Conservation (phyloP, 2,329 filamentous ascomycete species). For the Sclerotinia sclerotiorum region DNA sequence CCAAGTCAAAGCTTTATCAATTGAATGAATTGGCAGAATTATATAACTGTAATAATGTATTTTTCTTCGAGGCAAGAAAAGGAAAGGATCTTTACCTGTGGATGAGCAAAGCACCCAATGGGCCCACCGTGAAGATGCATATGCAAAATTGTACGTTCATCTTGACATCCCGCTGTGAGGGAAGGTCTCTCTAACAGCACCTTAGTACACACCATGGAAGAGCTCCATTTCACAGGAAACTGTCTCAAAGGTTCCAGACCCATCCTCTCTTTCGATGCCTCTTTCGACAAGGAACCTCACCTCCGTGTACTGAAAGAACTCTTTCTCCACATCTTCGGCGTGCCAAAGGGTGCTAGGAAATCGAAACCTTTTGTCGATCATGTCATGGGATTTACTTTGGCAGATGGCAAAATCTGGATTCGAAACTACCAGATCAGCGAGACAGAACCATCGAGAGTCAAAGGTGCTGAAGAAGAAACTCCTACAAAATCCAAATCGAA, state of each 20-base stretch:
- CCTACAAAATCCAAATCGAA: constrained; percentile 47
- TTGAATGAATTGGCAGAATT: constrained; percentile 73
- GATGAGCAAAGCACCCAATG: constrained; percentile 80
- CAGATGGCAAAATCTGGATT: constrained; percentile 94
- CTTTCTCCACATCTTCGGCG: constrained; percentile 85
- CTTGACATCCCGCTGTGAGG: neutral
- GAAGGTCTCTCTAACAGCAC: constrained; percentile 27
- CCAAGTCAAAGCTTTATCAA: constrained; percentile 82
- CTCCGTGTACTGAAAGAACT: constrained; percentile 85
- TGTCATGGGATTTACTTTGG: constrained; percentile 87
- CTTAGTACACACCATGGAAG: constrained; percentile 90
- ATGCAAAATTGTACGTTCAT: constrained; percentile 65
- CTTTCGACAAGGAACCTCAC: constrained; percentile 80
- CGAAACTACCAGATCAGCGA: constrained; percentile 92
- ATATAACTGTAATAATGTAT: constrained; percentile 90
- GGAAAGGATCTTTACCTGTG: constrained; percentile 92
- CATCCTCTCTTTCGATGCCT: constrained; percentile 84
- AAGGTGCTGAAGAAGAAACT: constrained; percentile 42
- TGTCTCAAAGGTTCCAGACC: constrained; percentile 91
- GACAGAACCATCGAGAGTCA: constrained; percentile 59
- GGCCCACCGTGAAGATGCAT: constrained; percentile 65
- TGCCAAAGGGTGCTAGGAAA: constrained; percentile 83
- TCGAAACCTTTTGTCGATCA: constrained; percentile 96
- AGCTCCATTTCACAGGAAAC: constrained; percentile 95
- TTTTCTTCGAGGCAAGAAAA: constrained; percentile 95